A percentile compares a stretch with the other conserved stretches of the same genome.
These are phyloP conservation scores for Byssothecium circinans DNA, from an alignment of 2,329 filamentous ascomycete genomes.

Conservation along the genomic window DNA sequence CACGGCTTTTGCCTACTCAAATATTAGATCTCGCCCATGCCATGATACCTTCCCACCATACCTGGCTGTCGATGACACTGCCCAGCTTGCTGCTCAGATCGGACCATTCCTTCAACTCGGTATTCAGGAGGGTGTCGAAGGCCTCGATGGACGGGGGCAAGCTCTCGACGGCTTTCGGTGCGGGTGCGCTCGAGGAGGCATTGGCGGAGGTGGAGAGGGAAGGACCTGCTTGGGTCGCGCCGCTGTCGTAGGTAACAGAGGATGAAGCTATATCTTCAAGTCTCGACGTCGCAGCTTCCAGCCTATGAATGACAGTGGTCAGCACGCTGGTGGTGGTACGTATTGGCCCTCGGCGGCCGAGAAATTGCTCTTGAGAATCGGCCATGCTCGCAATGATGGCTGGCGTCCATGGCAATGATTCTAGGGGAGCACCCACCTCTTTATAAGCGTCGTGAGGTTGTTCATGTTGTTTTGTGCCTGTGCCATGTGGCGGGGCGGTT, in stretches of 20 bases:
- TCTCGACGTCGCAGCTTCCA: slow-evolving; percentile 94
- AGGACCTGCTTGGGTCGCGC: slow-evolving; percentile 31
- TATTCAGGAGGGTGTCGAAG: slow-evolving; percentile 77
- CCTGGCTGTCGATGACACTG: slow-evolving; percentile 77
- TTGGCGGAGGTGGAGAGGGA: slow-evolving; percentile 33
- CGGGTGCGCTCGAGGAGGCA: slow-evolving; percentile 15
- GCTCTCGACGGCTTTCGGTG: slow-evolving; percentile 46
- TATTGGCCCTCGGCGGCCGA: slow-evolving; percentile 25
- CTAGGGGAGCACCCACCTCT: slow-evolving; percentile 68
- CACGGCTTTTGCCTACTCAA: slow-evolving; percentile 55
- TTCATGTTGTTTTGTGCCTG: slow-evolving; percentile 90
- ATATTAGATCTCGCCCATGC: background rate
- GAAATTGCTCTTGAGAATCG: slow-evolving; percentile 11
- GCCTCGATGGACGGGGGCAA: slow-evolving; percentile 73
- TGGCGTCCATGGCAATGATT: background rate
- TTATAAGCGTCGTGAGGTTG: slow-evolving; percentile 95
- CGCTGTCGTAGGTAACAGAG: slow-evolving; percentile 57
- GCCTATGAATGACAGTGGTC: slow-evolving; percentile 62
- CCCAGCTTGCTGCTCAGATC: slow-evolving; percentile 77
- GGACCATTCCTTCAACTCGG: slow-evolving; percentile 75
- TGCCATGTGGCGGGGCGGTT: slow-evolving; percentile 59
- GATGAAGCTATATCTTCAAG: slow-evolving; percentile 94
- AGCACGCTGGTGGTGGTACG: slow-evolving; percentile 46
- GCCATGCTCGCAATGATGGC: slow-evolving; percentile 15
- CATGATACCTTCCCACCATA: slow-evolving; percentile 41